Base-by-base conservation (phyloP, 2,329 filamentous ascomycete species). In the Colletotrichum echinochloae region DNA sequence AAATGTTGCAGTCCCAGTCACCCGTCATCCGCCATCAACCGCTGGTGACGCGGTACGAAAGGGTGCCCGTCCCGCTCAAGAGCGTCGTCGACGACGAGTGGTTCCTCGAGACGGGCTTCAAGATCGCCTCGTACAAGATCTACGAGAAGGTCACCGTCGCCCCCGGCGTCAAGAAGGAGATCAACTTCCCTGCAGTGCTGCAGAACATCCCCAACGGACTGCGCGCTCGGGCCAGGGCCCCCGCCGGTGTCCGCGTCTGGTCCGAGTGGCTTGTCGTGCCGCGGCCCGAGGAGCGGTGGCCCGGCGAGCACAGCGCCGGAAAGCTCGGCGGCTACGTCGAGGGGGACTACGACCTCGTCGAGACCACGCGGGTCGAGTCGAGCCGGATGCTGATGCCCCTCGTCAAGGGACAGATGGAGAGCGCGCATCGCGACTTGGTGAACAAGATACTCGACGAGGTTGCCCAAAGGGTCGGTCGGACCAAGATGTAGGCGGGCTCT, bases 161-260 rank as follows among this genome's bases (percentile, higher is more conserved):
- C 8, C 82, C 83, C 1, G 81, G 83, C 55, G 77, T 76, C 5
- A 77, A 74, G 56, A 84, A 81, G 74, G 79, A 81, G 39, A 78
- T 86, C 46, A 74, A 73, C 61, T 81, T 85, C 67, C 81, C 81
- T 5, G 82, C 81, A 70, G 79, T 83, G 35, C 84, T 85, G 71
- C 84, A 86, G 74, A 78, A 76, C 70, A 79, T 82, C 39, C 76
- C 78, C 28, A 75, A 78, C 44, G 84, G 84, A 57, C 76, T 83
- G 37, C 79, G 84, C n/a, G 81, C 81, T 63, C 78, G 84, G 48
- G 83, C 82, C 59, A 77, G 82, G 49, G 83, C 83, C 5, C 77
- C 80, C 3, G 83, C 78, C 30, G 83, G 83, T 46, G 83, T 85
- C 28, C 77, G 78, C 20, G 80, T 86, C 62, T 81, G 84, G 77